Base-by-base conservation (phyloP, 306 rosid genomes). In the Trichosanthes truncata region DNA sequence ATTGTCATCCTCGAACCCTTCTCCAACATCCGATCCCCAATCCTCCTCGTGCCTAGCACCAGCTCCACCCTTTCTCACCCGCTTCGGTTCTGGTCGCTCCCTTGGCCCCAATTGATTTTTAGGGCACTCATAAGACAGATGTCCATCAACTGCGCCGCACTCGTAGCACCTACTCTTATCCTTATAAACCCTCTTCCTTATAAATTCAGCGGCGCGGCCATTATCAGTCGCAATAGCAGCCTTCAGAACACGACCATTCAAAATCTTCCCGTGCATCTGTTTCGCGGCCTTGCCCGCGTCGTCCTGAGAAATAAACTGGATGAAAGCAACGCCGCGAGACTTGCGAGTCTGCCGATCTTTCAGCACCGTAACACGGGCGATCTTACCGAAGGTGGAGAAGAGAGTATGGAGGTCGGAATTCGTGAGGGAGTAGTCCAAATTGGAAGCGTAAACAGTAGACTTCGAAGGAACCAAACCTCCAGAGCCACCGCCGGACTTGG, bases 331-430 rank as follows among this genome's bases (percentile, higher is more conserved):
- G 65, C 96, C 97, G 31, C 93, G 89, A 86, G 95, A 91, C 35
- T 60, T 89, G 82, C 97, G 97, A 15, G 98, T 92, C 78, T 38
- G 69, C 75, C 98, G 94, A 83, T 94, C 91, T 82, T 92, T 94
- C 83, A 92, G 90, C 41, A 94, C 91, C 2, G 98, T 89, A 61
- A 94, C 97, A n/a, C 97, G 91, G 0, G 97, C 97, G 74, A 94
- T 79, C 67, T 87, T 87, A 53, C 98, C 97, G 81, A 92, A 88
- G 67, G 88, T 88, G 80, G 97, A 89, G 88, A 92, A 94, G 73
- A 94, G 97, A 4, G 93, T 91, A 80, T 94, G 97, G 80, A 94
- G 93, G 80, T 94, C 98, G 68, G 96, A 92, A 86, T 94, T 94
- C 21, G 97, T 94, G 68, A 94, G 89, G 25, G 95, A 84, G 80